Base-by-base conservation (phyloP, 2,329 filamentous ascomycete species). In the Arthrocladium fulminans region DNA sequence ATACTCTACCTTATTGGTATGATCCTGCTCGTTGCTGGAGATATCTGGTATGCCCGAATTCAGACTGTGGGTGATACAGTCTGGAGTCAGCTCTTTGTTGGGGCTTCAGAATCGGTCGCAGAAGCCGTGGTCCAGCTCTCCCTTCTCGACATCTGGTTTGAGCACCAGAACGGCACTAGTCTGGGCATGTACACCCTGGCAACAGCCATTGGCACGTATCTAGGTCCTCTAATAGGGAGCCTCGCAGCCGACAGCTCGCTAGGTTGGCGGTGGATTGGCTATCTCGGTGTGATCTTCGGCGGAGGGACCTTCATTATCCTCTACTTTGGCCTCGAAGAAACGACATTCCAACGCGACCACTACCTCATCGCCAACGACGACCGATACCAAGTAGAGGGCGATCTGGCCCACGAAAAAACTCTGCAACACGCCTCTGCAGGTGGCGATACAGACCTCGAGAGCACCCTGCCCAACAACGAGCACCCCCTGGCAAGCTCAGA, bases 121-220 rank as follows among this genome's bases (percentile, higher is more conserved):
- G 76, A 79, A 59, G 75, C 76, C 0, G 69, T 74, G 24, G 75
- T 75, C 5, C 76, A 79, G 56, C 61, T 77, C n/a, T 77, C 74
- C 1, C 63, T 79, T 23, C 73, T 75, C 6, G 76, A 79, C 54
- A 67, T 79, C 24, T 79, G 76, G 65, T 79, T 74, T 52, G 73
- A 77, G 61, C 76, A 79, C 55, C 74, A 76, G 51, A 70, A 74
- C 37, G 76, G 76, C 34, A 67, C 69, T 1, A 73, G 75, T 1
- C 64, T 79, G 4, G 75, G 75, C 49, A 57, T 78, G 22, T 79
- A 79, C 55, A 74, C 77, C 22, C 63, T 78, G 29, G 71, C 75
- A 1, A 78, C 74, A 1, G 74, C 72, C 54, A 67, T 77, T 24
- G 76, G 76, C 19, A 79, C 75, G 2, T 79, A 76, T 54, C 59